Conservation (phyloP, 139 green algal species). For the Chlamydomonas sp. region DNA sequence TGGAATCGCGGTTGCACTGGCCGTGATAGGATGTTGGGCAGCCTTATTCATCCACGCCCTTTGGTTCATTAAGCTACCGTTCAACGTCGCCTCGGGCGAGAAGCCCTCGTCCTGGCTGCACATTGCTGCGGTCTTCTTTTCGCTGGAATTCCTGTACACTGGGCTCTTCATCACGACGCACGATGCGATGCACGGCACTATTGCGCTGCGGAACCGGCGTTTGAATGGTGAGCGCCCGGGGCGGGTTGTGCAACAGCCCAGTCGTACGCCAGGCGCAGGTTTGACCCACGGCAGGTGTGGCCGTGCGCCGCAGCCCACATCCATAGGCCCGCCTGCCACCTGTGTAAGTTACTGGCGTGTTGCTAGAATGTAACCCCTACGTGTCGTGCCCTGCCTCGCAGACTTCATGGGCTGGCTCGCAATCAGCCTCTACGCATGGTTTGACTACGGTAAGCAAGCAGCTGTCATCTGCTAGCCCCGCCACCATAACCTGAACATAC, state of each 20-base stretch:
- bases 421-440: conserved; percentile 61
- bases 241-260: background rate
- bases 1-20: conserved; percentile 40
- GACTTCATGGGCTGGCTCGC: conserved; percentile 44
- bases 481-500: no score
- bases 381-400: background rate
- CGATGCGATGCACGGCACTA: conserved; percentile 65
- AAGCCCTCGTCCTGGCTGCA: conserved; percentile 19
- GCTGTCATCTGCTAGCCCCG: no score
- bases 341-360: no score
- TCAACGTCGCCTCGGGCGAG: background rate
- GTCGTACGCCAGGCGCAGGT: background rate
- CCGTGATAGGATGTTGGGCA: conserved; percentile 47
- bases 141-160: conserved; percentile 58
- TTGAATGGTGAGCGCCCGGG: conserved; percentile 44
- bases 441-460: conserved; percentile 43
- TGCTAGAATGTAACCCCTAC: no score
- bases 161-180: conserved; percentile 67
- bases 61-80: conserved; percentile 44
- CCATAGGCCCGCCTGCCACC: no score
- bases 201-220: conserved; percentile 40
- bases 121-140: conserved; percentile 45
- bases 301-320: no score
- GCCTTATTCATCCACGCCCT: conserved; percentile 49
- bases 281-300: no score